A percentile compares a stretch with the other conserved stretches of the same genome.
phyloP scores from a whole-genome alignment of 2,329 filamentous ascomycete species.

The Calonectria ilicicola region DNA sequence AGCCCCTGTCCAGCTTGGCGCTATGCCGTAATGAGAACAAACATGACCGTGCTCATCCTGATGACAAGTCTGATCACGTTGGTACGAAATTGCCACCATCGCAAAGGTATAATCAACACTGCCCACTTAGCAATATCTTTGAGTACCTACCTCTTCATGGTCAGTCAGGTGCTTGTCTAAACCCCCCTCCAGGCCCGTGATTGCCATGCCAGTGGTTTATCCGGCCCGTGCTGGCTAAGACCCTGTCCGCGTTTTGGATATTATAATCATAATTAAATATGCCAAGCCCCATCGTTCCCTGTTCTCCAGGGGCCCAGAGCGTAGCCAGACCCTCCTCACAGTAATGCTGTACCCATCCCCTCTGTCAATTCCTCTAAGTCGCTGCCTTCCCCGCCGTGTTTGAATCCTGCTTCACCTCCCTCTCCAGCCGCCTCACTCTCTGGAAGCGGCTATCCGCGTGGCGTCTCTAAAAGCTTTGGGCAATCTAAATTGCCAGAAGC shows the following conservation, averaged over 20 bases:
- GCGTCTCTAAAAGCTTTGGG: conserved; percentile 53
- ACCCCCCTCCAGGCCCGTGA: not conserved
- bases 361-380: conserved; percentile 32
- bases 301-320: not conserved
- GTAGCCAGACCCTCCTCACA: not conserved
- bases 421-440: conserved; percentile 45
- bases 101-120: not conserved
- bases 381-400: conserved; percentile 12
- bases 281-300: not conserved
- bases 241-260: not conserved
- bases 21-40: not conserved
- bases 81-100: not conserved
- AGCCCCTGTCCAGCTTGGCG: not conserved
- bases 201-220: not conserved
- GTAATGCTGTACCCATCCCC: conserved; percentile 41
- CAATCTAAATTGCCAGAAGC: conserved; percentile 60
- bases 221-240: not conserved
- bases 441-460: conserved; percentile 47
- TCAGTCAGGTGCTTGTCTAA: not conserved
- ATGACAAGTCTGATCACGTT: not conserved
- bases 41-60: not conserved
- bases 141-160: not conserved
- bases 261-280: not conserved
- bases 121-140: not conserved
- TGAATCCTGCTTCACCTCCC: too few relatives aligned